Evolutionary conservation across 2,329 filamentous ascomycete genomes (phyloP), one percentile per base, ranked within the genome.

Genomic region (Pseudonectria foliicola): DNA sequence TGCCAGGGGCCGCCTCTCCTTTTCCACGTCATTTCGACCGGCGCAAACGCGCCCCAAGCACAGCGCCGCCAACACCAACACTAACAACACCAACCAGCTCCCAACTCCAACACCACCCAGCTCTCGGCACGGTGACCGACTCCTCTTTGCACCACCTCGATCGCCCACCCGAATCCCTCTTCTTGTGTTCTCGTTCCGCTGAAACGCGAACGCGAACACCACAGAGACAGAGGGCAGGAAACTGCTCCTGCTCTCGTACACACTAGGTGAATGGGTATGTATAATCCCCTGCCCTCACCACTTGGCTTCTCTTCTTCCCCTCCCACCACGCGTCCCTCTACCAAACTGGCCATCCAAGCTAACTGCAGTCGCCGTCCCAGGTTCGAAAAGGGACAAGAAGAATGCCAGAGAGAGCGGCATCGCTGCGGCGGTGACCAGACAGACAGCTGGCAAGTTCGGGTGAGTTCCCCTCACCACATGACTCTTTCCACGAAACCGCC

Each of bases 361-460:
- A 21, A 21, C 18, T 8, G 18, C 8, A 5, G 18, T 21, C 18
- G 8, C 18, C 18, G 18, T 21, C 48, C 38, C 39, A 67, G 62
- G 55, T 54, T 59, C 60, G 39, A 71, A 71, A 63, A 73, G 71
- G 56, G 61, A 69, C 51, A 69, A 62, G 57, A 75, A 71, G 61
- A 60, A 73, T 70, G 69, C 64, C 55, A 73, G 64, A 67, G 68
- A 73, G 50, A 60, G 59, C 50, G 66, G 68, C 48, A 70, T 73
- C 50, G 63, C 67, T 47, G 68, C 70, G 31, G 69, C 68, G 58
- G 64, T 73, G 61, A 71, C 66, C 43, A 71, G 67, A 52, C 68
- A 74, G 48, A 63, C 63, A 49, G 61, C 66, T 52, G 65, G 63
- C 52, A 72, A 69, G 57, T 68, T 71, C 59, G 60, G 62, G 70